A percentile compares a stretch with the other conserved stretches of the same genome.
These are phyloP conservation scores for Diplotaxis tenuifolia DNA, from an alignment of 345 rosid species.

Conservation along the genomic window DNA sequence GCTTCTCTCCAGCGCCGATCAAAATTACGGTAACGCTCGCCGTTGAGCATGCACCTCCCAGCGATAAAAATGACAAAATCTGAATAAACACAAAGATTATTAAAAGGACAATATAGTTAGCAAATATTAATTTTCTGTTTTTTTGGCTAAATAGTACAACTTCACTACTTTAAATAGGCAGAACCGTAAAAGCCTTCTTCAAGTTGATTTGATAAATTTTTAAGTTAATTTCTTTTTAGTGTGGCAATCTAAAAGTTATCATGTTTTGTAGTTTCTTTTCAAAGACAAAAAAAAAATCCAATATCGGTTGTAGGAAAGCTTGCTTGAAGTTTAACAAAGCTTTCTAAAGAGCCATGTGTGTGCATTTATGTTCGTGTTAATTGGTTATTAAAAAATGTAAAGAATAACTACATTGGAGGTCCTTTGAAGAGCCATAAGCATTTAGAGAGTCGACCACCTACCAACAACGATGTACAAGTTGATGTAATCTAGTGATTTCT, in stretches of 20 bases:
- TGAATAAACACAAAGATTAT: constrained; percentile 15
- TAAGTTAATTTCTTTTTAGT: too few species aligned
- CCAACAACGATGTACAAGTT: neutral
- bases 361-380: neutral
- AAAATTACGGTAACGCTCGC: constrained; percentile 50
- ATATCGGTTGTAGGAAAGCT: too few species aligned
- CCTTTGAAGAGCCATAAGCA: neutral
- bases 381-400: neutral
- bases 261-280: too few species aligned
- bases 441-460: neutral
- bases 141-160: too few species aligned
- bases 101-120: neutral
- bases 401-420: neutral
- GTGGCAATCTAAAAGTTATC: too few species aligned
- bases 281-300: too few species aligned
- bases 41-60: constrained; percentile 62
- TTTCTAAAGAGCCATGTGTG: too few species aligned
- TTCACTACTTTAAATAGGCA: too few species aligned
- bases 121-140: neutral
- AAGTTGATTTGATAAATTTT: too few species aligned
- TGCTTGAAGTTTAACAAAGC: too few species aligned
- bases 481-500: neutral
- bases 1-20: constrained; percentile 32
- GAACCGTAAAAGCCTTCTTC: too few species aligned
- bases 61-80: constrained; percentile 54